These are phyloP conservation scores for Lentinula boryana DNA, from an alignment of 768 basidiomycete species.

Conservation along the genomic window DNA sequence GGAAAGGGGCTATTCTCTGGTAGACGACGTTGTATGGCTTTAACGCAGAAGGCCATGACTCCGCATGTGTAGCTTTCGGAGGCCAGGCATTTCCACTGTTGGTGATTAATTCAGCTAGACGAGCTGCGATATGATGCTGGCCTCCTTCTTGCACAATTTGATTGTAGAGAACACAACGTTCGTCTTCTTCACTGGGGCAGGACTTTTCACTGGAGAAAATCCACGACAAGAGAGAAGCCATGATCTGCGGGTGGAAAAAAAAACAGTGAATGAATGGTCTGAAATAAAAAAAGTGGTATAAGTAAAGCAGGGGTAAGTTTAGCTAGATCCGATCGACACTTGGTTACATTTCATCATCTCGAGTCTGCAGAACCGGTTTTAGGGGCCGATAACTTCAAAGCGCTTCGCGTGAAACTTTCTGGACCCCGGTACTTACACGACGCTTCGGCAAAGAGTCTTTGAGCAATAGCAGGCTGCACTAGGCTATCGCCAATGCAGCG, in stretches of 20 bases:
- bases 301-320: background rate
- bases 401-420: background rate
- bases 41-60: conserved; percentile 13
- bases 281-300: background rate
- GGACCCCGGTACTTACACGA: background rate
- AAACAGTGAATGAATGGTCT: background rate
- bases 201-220: background rate
- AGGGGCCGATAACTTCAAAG: background rate
- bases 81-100: conserved; percentile 16
- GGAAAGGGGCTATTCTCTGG: conserved; percentile 11
- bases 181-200: background rate
- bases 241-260: background rate
- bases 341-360: background rate
- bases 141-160: background rate
- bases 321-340: background rate
- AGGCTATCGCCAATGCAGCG: background rate
- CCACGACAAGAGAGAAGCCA: background rate
- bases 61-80: conserved; percentile 13
- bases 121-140: background rate
- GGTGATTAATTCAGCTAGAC: conserved; percentile 10
- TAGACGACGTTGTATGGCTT: conserved; percentile 9
- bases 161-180: background rate
- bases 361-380: background rate
- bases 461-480: too few species aligned
- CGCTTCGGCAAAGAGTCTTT: too few species aligned